phyloP scores from a whole-genome alignment of 192 early-diverging fungal genomes.

The Backusella parvicylindrica region DNA sequence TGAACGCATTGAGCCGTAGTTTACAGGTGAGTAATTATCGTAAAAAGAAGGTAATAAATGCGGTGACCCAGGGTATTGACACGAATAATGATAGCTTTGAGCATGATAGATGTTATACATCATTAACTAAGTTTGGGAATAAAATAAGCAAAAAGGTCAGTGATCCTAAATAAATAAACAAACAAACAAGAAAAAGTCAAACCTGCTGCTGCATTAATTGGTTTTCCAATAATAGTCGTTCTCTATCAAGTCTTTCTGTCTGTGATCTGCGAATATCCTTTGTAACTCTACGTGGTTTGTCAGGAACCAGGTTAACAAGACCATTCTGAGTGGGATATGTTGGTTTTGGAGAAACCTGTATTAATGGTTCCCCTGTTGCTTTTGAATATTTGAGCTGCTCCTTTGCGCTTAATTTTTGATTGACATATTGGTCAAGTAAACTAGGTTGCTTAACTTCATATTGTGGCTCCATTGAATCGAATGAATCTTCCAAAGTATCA shows the following conservation, averaged over 20 bases:
- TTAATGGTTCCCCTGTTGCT: not conserved
- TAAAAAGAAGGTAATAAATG: not conserved
- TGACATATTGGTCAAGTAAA: not conserved
- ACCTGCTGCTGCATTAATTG: not conserved
- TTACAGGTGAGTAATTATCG: not conserved
- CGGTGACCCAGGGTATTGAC: not conserved
- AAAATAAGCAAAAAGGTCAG: not conserved
- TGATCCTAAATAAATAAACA: not conserved
- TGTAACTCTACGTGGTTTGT: not conserved
- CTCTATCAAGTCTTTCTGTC: not conserved
- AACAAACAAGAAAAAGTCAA: not conserved
- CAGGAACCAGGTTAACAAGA: not conserved
- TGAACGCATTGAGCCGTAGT: not conserved
- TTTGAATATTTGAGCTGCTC: not conserved
- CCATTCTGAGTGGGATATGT: not conserved
- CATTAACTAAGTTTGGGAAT: not conserved
- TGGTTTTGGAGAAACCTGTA: not conserved
- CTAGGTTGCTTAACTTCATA: not conserved
- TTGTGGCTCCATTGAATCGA: not conserved
- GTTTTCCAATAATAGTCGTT: not conserved
- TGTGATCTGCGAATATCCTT: not conserved
- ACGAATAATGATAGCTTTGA: not conserved
- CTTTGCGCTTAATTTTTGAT: not conserved
- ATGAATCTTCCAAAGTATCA: not conserved
- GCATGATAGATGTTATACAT: not conserved